Base-by-base conservation (phyloP, 2,329 filamentous ascomycete genomes). In the Scedosporium apiospermum region DNA sequence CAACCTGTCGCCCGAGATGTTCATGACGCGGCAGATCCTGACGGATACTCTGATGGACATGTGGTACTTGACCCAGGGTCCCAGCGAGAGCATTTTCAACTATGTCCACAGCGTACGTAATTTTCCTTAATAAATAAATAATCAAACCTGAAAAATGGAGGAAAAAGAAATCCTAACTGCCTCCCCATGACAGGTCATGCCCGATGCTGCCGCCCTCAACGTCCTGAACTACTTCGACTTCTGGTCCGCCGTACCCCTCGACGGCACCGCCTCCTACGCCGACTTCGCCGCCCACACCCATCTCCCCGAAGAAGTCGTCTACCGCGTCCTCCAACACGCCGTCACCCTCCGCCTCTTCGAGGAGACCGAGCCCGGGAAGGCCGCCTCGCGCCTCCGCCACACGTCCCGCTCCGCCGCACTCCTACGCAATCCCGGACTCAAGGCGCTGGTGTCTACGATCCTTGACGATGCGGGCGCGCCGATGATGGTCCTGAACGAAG, bases 291-390 rank as follows among this genome's bases (percentile, higher is more conserved):
- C 30, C 46, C 60, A 77, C 65, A 80, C 78, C 0, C 66, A 74
- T 0, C 69, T 83, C 23, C 78, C 81, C 65, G 71, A 77, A 30
- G 74, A 78, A 65, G 82, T 83, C 67, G 73, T 84, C 18, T 75
- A 77, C 12, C 78, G 81, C 57, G 71, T 82, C 6, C 70, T 84
- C 30, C 80, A 83, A 6, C 78, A 85, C 69, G 82, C 79, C 46
- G 85, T 86, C 77, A 85, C 82, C 12, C 82, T 79, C 65, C 73
- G 75, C 10, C 76, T 87, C 63, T 85, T 87, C 71, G 68, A 72
- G 53, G 83, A 87, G 66, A 77, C 79, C 0, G 69, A 70, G 4
- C 78, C 80, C 0, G 79, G 79, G 1, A 65, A 76, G 2, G 78
- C 87, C 64, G 78, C 78, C 7, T 14, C 49, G n/a, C 21, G 30